phyloP scores from a whole-genome alignment of 1,284 basidiomycete species.

The Tilletia indica region DNA sequence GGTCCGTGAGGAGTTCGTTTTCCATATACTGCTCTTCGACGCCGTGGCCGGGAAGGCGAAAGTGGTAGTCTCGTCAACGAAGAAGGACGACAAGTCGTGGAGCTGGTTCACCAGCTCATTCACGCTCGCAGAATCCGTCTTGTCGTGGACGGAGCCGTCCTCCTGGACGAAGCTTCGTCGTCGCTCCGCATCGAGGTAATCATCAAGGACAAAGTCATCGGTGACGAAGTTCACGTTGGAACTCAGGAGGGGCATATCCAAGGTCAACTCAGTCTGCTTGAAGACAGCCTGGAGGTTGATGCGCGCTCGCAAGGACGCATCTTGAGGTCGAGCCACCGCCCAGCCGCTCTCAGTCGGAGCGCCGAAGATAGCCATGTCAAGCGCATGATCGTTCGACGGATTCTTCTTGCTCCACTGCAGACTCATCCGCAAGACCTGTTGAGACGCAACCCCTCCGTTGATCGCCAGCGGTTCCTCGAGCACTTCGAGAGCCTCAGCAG shows the following conservation, averaged over 20 bases:
- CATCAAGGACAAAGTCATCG: slow-evolving; percentile 43
- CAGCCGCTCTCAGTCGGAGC: slow-evolving; percentile 47
- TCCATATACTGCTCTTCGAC: neutral
- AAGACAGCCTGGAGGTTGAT: slow-evolving; percentile 48
- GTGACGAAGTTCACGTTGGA: slow-evolving; percentile 49
- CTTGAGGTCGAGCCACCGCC: slow-evolving; percentile 47
- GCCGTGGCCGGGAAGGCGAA: neutral
- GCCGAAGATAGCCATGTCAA: slow-evolving; percentile 43
- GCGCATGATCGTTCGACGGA: slow-evolving; percentile 34
- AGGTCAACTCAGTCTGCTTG: slow-evolving; percentile 45
- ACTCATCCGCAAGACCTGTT: slow-evolving; percentile 82
- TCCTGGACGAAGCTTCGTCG: slow-evolving; percentile 28
- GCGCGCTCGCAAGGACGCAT: slow-evolving; percentile 41
- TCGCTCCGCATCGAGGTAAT: slow-evolving; percentile 32
- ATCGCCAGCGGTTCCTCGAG: slow-evolving; percentile 82
- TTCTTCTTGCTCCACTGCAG: slow-evolving; percentile 42
- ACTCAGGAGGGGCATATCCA: slow-evolving; percentile 38
- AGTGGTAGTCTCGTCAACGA: slow-evolving; percentile 28
- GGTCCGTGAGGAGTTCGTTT: neutral
- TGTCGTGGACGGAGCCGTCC: slow-evolving; percentile 25
- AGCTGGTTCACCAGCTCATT: slow-evolving; percentile 51
- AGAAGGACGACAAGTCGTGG: slow-evolving; percentile 51
- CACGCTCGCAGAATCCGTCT: slow-evolving; percentile 22
- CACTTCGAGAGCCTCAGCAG: slow-evolving; percentile 81
- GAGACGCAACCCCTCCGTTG: slow-evolving; percentile 70